Evolutionary conservation across 441 rosid genomes (phyloP).

Genomic region (Metrosideros polymorpha): DNA sequence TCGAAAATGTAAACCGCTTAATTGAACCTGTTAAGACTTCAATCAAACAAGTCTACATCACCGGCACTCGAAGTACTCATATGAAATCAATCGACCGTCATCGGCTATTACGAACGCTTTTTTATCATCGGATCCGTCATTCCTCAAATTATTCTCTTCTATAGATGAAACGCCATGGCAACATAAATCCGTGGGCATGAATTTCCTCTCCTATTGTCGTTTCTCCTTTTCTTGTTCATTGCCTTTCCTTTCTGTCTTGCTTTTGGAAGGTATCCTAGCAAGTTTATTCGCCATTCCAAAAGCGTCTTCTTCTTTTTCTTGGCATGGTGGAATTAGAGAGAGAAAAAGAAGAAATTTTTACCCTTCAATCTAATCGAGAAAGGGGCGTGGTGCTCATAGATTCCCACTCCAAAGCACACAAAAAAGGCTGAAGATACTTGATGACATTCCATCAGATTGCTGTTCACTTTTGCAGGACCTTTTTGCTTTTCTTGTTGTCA

Average conservation of each 20-base stretch:
- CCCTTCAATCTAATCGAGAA: neutral
- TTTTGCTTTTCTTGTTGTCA: neutral
- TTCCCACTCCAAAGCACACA: neutral
- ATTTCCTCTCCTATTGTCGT: neutral
- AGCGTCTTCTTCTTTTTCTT: neutral
- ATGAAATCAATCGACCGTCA: neutral
- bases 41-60: neutral
- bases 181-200: neutral
- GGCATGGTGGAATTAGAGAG: neutral
- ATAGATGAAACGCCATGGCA: neutral
- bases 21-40: neutral
- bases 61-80: neutral
- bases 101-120: neutral
- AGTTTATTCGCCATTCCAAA: neutral
- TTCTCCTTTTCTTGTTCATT: neutral
- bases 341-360: neutral
- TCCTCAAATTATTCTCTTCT: neutral
- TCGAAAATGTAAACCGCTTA: neutral
- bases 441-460: neutral
- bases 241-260: neutral
- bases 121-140: neutral
- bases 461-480: neutral
- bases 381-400: neutral
- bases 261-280: neutral
- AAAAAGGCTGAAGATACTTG: neutral